Percentiles rank a stretch among this genome's conserved stretches.
Evolutionary conservation across 345 rosid species (phyloP).

Genomic region (Microcos paniculata): DNA sequence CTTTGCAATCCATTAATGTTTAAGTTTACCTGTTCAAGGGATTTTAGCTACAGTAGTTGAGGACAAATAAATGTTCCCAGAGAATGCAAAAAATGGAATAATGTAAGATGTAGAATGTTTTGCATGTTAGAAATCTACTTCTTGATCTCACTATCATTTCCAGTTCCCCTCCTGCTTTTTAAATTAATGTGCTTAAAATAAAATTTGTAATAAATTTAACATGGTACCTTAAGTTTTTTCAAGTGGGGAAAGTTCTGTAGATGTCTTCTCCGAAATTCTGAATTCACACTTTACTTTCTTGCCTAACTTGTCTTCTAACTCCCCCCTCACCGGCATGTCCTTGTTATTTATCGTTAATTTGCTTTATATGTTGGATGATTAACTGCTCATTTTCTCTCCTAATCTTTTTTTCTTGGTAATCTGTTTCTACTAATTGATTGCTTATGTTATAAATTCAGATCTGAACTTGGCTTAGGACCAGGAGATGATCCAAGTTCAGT

Average conservation of each 20-base stretch:
- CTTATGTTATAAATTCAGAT: constrained; percentile 46
- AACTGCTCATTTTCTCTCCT: background rate
- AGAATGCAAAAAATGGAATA: background rate
- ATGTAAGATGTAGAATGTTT: background rate
- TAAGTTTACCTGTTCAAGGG: background rate
- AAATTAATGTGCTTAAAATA: background rate
- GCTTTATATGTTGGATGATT: background rate
- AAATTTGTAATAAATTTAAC: background rate
- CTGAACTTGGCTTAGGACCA: constrained; percentile 84
- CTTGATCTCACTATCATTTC: background rate
- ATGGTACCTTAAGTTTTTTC: background rate
- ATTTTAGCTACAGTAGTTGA: background rate
- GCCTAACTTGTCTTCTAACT: background rate
- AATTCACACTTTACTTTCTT: background rate
- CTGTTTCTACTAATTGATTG: constrained; percentile 19
- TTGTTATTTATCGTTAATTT: background rate
- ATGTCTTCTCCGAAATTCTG: background rate
- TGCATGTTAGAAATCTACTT: background rate
- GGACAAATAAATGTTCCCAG: background rate
- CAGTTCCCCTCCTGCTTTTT: background rate
- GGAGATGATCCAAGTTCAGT: constrained; percentile 63
- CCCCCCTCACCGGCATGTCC: background rate
- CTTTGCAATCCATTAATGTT: background rate
- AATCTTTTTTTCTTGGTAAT: constrained; percentile 15
- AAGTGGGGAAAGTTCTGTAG: background rate